Base-by-base conservation (phyloP, 495 filamentous ascomycete species). In the Corynascus novoguineensis region DNA sequence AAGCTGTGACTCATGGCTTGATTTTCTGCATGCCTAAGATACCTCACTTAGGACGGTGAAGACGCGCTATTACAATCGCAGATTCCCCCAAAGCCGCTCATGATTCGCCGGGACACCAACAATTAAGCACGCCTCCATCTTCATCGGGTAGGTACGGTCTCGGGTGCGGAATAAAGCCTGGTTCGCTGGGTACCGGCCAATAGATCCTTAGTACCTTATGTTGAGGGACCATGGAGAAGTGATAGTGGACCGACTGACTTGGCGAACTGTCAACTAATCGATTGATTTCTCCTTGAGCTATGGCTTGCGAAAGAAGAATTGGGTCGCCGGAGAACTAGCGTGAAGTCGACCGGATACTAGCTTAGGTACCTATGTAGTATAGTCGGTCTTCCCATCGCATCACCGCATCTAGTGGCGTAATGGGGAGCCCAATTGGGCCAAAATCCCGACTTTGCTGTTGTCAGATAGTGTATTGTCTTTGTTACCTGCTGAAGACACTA, bases 181-280 rank as follows among this genome's bases (percentile, higher is more conserved):
- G 51, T 54, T 54, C 50, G 38, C n/a, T 9, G 15, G 2, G 9
- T 21, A 8, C 9, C 10, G 50, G 35, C 50, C 37, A 42, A 53
- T 42, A 7, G 22, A 25, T 52, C 41, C n/a, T n/a, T n/a, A n/a
- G n/a, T n/a, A n/a, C n/a, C n/a, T n/a, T n/a, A n/a, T n/a, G n/a
- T n/a, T n/a, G n/a, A n/a, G n/a, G n/a, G n/a, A n/a, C n/a, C n/a
- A n/a, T 22, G 25, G n/a, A 14, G 37, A 3, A n/a, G 3, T 4
- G 50, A 15, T 12, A 15, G 37, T 41, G 50, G 37, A 41, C n/a
- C 25, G 9, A 9, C 37, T 53, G 24, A 44, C 38, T 17, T 54
- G 51, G 51, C 29, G 38, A 29, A 19, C 40, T 54, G 19, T 45
- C 38, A 54, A 40, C 38, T 32, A 45, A 54, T 42, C 17, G 28